Evolutionary conservation across 345 rosid species (phyloP).

Genomic region (Hibiscus mutabilis): DNA sequence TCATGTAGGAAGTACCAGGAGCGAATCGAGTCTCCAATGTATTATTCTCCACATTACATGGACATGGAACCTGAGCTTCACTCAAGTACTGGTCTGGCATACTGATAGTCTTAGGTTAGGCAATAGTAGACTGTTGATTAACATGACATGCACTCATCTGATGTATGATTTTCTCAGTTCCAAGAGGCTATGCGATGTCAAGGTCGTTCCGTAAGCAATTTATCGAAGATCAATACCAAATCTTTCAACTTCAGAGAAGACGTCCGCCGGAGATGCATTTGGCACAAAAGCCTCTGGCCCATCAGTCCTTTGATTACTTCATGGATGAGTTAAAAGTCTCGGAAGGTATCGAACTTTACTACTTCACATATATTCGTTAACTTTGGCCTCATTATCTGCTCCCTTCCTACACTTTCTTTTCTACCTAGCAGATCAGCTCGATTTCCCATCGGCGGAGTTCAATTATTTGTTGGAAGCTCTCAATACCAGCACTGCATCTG

Average conservation of each 20-base stretch:
- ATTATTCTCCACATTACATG: conserved; percentile 23
- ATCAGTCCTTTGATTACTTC: conserved; percentile 26
- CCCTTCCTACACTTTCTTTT: background rate
- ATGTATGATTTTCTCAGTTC: conserved; percentile 25
- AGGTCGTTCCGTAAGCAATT: conserved; percentile 39
- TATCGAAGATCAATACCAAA: conserved; percentile 36
- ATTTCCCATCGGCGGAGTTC: conserved; percentile 31
- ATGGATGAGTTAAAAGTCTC: conserved; percentile 30
- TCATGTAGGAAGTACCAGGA: conserved; percentile 42
- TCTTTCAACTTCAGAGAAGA: conserved; percentile 37
- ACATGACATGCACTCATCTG: background rate
- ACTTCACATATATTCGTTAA: background rate
- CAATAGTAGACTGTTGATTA: too few species aligned
- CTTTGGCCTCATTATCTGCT: background rate
- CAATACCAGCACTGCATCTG: conserved; percentile 24
- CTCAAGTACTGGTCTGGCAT: conserved; percentile 21
- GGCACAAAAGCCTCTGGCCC: conserved; percentile 23
- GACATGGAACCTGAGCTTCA: conserved; percentile 51
- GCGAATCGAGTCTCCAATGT: conserved; percentile 29
- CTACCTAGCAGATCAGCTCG: conserved; percentile 20
- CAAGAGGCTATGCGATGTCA: conserved; percentile 34
- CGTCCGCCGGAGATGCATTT: conserved; percentile 28
- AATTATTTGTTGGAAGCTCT: conserved; percentile 30
- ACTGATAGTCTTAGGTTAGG: background rate
- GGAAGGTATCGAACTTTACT: conserved; percentile 22